phyloP scores from a whole-genome alignment of 331 rosid genomes.

The Malus hybrid region DNA sequence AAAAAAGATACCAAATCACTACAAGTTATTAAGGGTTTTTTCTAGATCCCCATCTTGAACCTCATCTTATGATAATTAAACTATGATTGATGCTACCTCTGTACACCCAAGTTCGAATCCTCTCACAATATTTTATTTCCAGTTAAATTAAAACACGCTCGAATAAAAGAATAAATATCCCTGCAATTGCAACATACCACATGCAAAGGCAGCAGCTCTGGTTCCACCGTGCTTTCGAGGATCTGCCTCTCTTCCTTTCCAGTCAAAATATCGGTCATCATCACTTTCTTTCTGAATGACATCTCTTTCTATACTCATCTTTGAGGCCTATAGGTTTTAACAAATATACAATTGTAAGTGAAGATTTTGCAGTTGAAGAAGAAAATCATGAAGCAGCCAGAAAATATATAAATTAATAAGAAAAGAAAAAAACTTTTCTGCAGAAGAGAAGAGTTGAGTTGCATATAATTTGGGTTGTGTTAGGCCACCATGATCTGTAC shows the following conservation, averaged over 20 bases:
- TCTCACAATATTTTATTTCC: too few relatives aligned
- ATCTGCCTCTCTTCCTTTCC: conserved; percentile 22
- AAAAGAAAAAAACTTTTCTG: neutral
- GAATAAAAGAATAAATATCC: neutral
- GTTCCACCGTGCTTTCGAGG: conserved; percentile 24
- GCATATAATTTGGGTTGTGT: neutral
- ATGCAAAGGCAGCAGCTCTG: conserved; percentile 26
- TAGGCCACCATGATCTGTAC: neutral
- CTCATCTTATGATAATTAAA: neutral
- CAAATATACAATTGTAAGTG: neutral
- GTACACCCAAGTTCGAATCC: too few relatives aligned
- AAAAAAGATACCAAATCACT: neutral
- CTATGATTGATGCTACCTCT: too few relatives aligned
- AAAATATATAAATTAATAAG: too few relatives aligned
- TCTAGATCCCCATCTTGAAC: neutral
- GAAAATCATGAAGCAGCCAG: neutral
- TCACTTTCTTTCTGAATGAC: neutral
- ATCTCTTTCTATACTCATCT: neutral
- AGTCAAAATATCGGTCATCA: conserved; percentile 9
- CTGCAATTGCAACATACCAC: conserved; percentile 15
- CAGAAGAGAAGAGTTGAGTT: neutral
- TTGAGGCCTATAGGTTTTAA: neutral
- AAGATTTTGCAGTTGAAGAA: neutral
- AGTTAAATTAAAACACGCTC: neutral
- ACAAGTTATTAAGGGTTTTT: neutral